Percentiles rank a stretch among this genome's conserved stretches.
These are phyloP conservation scores for Citrullus colocynthis DNA, from an alignment of 306 rosid species.

Conservation along the genomic window DNA sequence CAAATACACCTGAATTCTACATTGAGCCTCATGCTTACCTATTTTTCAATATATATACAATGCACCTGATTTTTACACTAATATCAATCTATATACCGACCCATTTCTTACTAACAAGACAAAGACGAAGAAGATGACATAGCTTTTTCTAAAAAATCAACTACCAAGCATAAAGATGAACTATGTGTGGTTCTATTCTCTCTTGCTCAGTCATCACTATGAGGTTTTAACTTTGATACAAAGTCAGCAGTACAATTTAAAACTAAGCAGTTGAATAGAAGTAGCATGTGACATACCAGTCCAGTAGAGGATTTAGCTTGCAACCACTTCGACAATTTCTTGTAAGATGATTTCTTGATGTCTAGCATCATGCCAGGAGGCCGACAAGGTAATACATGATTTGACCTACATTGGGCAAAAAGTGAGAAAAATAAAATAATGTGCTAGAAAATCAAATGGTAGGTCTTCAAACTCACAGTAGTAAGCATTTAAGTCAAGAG, in stretches of 20 bases:
- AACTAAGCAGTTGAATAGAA: background rate
- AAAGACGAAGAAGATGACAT: background rate
- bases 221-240: background rate
- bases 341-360: slow-evolving; percentile 84
- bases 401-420: slow-evolving; percentile 46
- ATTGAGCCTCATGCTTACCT: background rate
- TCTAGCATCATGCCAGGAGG: slow-evolving; percentile 73
- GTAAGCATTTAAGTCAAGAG: background rate
- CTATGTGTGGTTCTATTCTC: background rate
- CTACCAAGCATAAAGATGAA: background rate
- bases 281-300: slow-evolving; percentile 39
- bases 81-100: background rate
- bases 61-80: background rate
- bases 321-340: slow-evolving; percentile 87
- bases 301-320: slow-evolving; percentile 67
- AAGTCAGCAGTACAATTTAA: background rate
- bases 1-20: background rate
- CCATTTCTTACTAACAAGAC: background rate
- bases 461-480: background rate
- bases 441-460: background rate
- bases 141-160: background rate
- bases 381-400: slow-evolving; percentile 75
- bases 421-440: background rate
- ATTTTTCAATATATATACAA: background rate
- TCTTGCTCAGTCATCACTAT: background rate